Conservation (phyloP, 75 land plant genomes). For the Pinus taeda region DNA sequence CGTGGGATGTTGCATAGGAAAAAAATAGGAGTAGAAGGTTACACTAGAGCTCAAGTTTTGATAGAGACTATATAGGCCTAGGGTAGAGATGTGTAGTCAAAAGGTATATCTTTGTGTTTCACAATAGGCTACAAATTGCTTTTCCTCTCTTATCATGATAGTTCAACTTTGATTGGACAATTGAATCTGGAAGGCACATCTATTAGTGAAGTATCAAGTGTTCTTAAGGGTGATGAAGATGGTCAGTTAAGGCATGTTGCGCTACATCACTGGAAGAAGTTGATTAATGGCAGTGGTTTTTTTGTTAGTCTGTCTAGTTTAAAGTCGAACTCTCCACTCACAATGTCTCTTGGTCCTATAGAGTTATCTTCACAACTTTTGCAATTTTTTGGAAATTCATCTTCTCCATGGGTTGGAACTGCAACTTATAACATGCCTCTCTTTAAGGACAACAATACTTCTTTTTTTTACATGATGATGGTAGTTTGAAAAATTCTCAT, state of each 20-base stretch:
- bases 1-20: too few relatives aligned
- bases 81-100: conserved; percentile 34
- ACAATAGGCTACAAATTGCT: conserved; percentile 65
- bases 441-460: conserved; percentile 78
- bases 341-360: conserved; percentile 53
- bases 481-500: conserved; percentile 80
- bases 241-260: conserved; percentile 66
- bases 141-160: conserved; percentile 79
- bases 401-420: conserved; percentile 75
- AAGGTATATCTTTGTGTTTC: conserved; percentile 78
- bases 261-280: conserved; percentile 87
- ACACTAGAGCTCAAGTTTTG: too few relatives aligned
- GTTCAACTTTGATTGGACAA: conserved; percentile 68
- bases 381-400: conserved; percentile 39
- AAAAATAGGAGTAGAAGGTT: too few relatives aligned
- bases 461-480: conserved; percentile 92
- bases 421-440: conserved; percentile 74
- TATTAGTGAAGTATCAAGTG: conserved; percentile 58
- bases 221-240: conserved; percentile 78
- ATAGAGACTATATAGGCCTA: too few relatives aligned
- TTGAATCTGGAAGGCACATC: conserved; percentile 55
- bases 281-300: conserved; percentile 73
- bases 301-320: conserved; percentile 70
- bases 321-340: conserved; percentile 64
- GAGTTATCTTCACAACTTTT: conserved; percentile 69